Conservation (phyloP, 2,329 filamentous ascomycete genomes). For the Sphaceloma murrayae region DNA sequence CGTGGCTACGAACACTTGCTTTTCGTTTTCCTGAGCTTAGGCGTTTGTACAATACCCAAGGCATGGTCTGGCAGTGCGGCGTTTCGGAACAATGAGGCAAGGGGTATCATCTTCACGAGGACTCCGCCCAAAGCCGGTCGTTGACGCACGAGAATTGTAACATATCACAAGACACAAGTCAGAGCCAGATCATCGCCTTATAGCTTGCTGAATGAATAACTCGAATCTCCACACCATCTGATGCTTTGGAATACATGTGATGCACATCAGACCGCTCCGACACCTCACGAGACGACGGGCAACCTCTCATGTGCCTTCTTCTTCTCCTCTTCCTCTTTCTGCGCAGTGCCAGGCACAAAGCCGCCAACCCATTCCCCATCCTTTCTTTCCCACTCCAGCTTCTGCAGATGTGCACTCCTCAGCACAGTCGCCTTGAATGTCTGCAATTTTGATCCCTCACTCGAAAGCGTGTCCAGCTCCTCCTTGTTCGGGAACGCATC, state of each 20-base stretch:
- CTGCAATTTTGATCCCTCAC: slow-evolving; percentile 30
- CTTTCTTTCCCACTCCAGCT: slow-evolving; percentile 29
- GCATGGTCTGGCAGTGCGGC: neutral
- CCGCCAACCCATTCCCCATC: slow-evolving; percentile 28
- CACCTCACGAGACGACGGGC: neutral
- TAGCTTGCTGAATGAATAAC: no score
- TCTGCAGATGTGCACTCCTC: slow-evolving; percentile 28
- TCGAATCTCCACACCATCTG: no score
- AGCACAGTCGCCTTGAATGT: slow-evolving; percentile 32
- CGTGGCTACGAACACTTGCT: neutral
- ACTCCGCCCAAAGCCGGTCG: neutral
- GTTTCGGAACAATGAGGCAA: neutral
- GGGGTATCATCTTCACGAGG: neutral
- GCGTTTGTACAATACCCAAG: slow-evolving; percentile 13
- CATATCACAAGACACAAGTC: no score
- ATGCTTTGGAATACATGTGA: neutral
- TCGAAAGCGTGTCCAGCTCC: slow-evolving; percentile 24
- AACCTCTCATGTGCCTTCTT: slow-evolving; percentile 1
- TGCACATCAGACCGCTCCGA: neutral
- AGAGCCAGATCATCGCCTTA: no score
- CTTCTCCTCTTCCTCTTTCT: slow-evolving; percentile 13
- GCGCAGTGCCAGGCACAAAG: slow-evolving; percentile 14
- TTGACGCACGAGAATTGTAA: no score
- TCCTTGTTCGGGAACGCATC: slow-evolving; percentile 33
- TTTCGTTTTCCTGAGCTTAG: neutral